Percentiles rank a stretch among this genome's conserved stretches.
These are phyloP conservation scores for Santalum album DNA, from an alignment of 164 flowering plant genomes.

Conservation along the genomic window DNA sequence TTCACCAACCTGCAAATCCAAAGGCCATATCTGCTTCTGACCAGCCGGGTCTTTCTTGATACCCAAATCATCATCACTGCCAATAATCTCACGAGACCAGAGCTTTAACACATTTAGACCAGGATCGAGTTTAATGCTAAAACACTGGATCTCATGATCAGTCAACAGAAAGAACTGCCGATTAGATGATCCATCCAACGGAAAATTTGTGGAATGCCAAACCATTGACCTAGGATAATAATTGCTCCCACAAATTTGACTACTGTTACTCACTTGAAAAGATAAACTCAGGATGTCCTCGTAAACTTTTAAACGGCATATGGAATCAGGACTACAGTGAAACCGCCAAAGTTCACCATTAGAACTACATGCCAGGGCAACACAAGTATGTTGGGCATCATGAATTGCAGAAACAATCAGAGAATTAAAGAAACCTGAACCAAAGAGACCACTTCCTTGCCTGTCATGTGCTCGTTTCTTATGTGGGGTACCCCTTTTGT, in stretches of 20 bases:
- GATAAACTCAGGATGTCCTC: conserved; percentile 14
- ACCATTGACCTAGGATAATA: conserved; percentile 72
- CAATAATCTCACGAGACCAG: conserved; percentile 85
- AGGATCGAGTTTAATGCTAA: conserved; percentile 26
- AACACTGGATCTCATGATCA: conserved; percentile 76
- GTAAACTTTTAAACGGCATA: conserved; percentile 25
- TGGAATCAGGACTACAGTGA: conserved; percentile 45
- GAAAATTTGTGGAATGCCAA: conserved; percentile 39
- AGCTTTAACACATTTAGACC: conserved; percentile 42
- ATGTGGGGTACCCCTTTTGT: conserved; percentile 22
- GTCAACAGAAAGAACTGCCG: conserved; percentile 67
- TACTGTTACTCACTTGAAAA: conserved; percentile 24
- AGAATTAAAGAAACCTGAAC: conserved; percentile 38
- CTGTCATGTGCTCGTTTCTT: conserved; percentile 20
- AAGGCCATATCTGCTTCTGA: conserved; percentile 84
- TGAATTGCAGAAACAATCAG: conserved; percentile 60
- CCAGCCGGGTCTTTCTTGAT: conserved; percentile 87
- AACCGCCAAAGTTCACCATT: conserved; percentile 79
- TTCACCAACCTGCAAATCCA: conserved; percentile 74
- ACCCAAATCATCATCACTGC: conserved; percentile 68
- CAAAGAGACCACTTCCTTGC: conserved; percentile 21
- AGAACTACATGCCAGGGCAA: conserved; percentile 63
- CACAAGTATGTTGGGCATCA: conserved; percentile 24
- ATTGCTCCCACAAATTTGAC: conserved; percentile 25
- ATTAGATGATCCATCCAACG: conserved; percentile 17